Percentiles rank a stretch among this genome's conserved stretches.
These are phyloP conservation scores for Ceratobasidium sp. DNA, from an alignment of 1,284 basidiomycete species.

Conservation along the genomic window DNA sequence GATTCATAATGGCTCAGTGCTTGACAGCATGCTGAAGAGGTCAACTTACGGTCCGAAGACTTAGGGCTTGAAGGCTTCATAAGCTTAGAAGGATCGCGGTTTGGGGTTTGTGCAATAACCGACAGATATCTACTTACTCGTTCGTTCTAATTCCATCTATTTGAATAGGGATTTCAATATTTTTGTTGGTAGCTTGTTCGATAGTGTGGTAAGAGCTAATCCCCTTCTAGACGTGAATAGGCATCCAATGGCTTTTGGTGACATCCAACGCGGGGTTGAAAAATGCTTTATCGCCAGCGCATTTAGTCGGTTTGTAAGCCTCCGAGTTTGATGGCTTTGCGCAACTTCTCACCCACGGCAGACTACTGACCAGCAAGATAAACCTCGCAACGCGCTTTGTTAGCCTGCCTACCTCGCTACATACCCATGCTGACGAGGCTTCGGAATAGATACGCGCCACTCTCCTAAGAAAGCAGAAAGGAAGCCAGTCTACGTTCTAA, in stretches of 20 bases:
- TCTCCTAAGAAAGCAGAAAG: conserved; percentile 82
- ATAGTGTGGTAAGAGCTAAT: too few species aligned
- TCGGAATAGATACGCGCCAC: conserved; percentile 65
- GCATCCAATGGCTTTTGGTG: conserved; percentile 76
- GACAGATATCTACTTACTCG: background rate
- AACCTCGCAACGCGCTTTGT: background rate
- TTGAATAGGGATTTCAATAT: conserved; percentile 79
- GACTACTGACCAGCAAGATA: conserved; percentile 48
- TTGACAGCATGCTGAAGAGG: conserved; percentile 73
- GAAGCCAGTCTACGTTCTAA: conserved; percentile 84
- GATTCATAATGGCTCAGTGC: background rate
- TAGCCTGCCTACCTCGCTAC: background rate
- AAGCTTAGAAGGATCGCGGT: conserved; percentile 77
- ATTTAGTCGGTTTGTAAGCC: conserved; percentile 74
- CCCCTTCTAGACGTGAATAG: conserved; percentile 89
- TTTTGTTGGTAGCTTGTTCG: conserved; percentile 85
- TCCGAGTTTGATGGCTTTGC: conserved; percentile 39
- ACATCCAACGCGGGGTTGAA: conserved; percentile 79
- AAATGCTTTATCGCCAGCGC: conserved; percentile 73
- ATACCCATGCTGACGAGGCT: conserved; percentile 29
- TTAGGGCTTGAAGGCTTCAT: conserved; percentile 82
- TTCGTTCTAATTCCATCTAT: background rate
- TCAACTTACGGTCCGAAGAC: conserved; percentile 66
- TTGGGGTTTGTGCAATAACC: conserved; percentile 68
- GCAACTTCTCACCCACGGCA: conserved; percentile 59